These are phyloP conservation scores for Rhodamnia rubescens DNA, from an alignment of 345 rosid genomes.

Conservation along the genomic window DNA sequence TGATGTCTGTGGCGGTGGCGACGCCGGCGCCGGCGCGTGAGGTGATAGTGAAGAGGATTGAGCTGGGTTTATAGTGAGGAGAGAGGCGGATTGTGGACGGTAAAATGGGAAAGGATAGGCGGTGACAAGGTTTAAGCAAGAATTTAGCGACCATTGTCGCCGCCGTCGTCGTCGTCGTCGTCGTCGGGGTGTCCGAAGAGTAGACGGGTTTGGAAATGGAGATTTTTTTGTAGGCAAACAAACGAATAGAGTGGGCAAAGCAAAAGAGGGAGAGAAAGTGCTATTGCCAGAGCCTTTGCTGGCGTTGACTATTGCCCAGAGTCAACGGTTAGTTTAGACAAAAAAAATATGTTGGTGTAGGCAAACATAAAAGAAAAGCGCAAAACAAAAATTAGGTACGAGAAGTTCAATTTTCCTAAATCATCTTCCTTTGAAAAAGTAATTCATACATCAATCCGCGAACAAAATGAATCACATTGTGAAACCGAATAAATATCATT, in stretches of 20 bases:
- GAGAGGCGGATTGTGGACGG: neutral
- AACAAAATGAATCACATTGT: neutral
- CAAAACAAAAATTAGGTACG: neutral
- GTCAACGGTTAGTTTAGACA: neutral
- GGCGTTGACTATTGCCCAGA: neutral
- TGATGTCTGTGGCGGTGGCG: neutral
- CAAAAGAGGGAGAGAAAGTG: neutral
- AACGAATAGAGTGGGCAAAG: neutral
- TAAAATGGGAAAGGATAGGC: neutral
- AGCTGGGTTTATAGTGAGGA: neutral
- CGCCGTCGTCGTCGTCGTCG: neutral
- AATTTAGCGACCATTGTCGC: conserved; percentile 32
- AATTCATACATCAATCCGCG: neutral
- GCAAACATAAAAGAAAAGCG: neutral
- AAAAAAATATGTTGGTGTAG: neutral
- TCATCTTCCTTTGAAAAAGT: neutral
- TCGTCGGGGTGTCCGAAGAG: neutral
- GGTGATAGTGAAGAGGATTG: conserved; percentile 6
- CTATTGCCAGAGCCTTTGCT: neutral
- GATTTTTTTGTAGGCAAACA: neutral
- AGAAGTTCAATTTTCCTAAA: neutral
- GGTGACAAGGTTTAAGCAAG: conserved; percentile 9
- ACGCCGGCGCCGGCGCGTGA: conserved; percentile 16
- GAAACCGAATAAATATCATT: neutral
- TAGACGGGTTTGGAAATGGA: neutral